A percentile compares a stretch with the other conserved stretches of the same genome.
Conservation (phyloP, 768 basidiomycete genomes). For the Mycena albidolilacea region DNA sequence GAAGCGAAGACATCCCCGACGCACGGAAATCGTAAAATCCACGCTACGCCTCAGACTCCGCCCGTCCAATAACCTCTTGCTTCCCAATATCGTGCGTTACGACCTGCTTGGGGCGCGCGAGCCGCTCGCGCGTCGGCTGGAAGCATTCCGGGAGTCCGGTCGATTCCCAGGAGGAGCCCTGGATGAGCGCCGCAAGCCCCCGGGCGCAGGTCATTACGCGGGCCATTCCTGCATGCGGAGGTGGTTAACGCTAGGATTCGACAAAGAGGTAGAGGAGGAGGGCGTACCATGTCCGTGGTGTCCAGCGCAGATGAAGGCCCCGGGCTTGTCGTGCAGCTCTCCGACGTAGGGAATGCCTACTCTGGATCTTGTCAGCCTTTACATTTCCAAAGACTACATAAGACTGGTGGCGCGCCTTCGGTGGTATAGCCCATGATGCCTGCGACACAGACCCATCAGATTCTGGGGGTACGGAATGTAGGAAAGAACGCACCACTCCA, state of each 20-base stretch:
- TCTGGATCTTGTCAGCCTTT: background rate
- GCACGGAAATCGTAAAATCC: background rate
- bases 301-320: constrained; percentile 37
- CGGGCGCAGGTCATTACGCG: constrained; percentile 43
- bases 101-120: constrained; percentile 26
- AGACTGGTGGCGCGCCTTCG: constrained; percentile 14
- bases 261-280: background rate
- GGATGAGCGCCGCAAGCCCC: constrained; percentile 45
- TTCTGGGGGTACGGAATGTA: background rate
- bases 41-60: background rate
- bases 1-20: too few species aligned
- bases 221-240: constrained; percentile 40
- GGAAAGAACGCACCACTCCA: constrained; percentile 32
- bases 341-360: constrained; percentile 46
- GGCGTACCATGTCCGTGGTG: constrained; percentile 48
- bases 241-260: background rate
- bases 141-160: constrained; percentile 51
- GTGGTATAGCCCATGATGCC: constrained; percentile 46
- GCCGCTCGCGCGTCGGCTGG: constrained; percentile 44
- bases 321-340: constrained; percentile 45
- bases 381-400: background rate
- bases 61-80: constrained; percentile 18
- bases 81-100: constrained; percentile 33
- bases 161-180: constrained; percentile 44
- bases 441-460: constrained; percentile 15